A percentile compares a stretch with the other conserved stretches of the same genome.
phyloP scores from a whole-genome alignment of 164 flowering plant genomes.

The Umbilicus rupestris region DNA sequence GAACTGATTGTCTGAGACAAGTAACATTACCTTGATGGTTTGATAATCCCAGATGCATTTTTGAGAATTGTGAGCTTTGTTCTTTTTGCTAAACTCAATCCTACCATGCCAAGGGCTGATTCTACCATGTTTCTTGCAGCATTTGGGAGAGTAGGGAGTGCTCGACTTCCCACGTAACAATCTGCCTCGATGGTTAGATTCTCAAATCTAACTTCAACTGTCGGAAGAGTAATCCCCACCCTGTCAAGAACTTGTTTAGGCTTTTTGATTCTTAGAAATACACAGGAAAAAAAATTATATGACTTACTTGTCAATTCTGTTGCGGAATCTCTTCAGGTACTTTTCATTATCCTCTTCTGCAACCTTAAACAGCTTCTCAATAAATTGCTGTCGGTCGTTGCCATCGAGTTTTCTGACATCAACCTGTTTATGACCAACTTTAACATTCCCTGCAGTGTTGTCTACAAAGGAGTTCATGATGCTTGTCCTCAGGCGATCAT shows the following conservation, averaged over 20 bases:
- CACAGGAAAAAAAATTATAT: not conserved
- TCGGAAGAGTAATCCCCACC: constrained; percentile 71
- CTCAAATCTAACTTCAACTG: constrained; percentile 77
- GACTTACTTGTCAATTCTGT: constrained; percentile 65
- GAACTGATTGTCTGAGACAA: not conserved
- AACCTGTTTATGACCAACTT: constrained; percentile 39
- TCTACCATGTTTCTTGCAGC: constrained; percentile 50
- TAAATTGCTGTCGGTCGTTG: constrained; percentile 50
- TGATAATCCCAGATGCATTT: constrained; percentile 71
- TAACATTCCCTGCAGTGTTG: constrained; percentile 10
- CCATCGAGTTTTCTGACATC: constrained; percentile 57
- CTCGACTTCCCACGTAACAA: constrained; percentile 57
- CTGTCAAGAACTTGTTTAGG: constrained; percentile 18
- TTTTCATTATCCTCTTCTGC: constrained; percentile 92
- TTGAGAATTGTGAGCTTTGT: constrained; percentile 72
- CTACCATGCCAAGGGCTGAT: constrained; percentile 41
- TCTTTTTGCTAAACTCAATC: constrained; percentile 47
- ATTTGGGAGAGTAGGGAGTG: constrained; percentile 70
- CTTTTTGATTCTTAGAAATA: not conserved
- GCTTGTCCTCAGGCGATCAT: constrained; percentile 66
- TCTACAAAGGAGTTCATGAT: constrained; percentile 50
- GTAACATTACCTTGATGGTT: constrained; percentile 58
- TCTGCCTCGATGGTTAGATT: constrained; percentile 64
- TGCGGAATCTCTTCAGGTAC: constrained; percentile 59
- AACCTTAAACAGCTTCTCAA: constrained; percentile 58